Conservation (phyloP, 768 basidiomycete species). For the Boletus reticulatus region DNA sequence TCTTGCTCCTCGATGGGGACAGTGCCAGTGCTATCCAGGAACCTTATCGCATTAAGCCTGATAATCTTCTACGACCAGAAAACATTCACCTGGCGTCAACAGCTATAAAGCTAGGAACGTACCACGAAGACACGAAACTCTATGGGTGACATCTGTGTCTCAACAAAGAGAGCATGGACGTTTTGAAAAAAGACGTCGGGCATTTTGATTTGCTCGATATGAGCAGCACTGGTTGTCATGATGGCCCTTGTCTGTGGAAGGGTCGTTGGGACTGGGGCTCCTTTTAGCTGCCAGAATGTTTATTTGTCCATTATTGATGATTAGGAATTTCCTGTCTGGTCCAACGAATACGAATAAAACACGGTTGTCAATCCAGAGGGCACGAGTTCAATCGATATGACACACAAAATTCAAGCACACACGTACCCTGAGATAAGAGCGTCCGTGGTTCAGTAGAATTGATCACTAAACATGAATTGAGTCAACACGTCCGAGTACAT, state of each 20-base stretch:
- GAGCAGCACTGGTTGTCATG: background rate
- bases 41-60: background rate
- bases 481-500: no score
- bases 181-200: background rate
- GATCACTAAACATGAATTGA: no score
- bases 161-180: background rate
- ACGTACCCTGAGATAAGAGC: no score
- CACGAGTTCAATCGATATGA: no score
- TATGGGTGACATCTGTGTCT: background rate
- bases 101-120: background rate
- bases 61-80: slow-evolving; percentile 2
- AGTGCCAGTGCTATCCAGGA: background rate
- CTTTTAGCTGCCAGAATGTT: slow-evolving; percentile 1
- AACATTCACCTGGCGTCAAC: background rate
- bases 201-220: slow-evolving; percentile 6
- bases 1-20: slow-evolving; percentile 12
- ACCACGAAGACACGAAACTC: slow-evolving; percentile 6
- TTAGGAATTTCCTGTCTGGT: no score
- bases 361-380: no score
- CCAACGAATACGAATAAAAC: no score
- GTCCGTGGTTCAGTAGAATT: no score
- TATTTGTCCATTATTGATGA: no score
- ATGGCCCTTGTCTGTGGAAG: background rate
- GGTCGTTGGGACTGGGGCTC: background rate
- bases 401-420: no score